These are phyloP conservation scores for Russula ochroleuca DNA, from an alignment of 768 basidiomycete species.

Conservation along the genomic window DNA sequence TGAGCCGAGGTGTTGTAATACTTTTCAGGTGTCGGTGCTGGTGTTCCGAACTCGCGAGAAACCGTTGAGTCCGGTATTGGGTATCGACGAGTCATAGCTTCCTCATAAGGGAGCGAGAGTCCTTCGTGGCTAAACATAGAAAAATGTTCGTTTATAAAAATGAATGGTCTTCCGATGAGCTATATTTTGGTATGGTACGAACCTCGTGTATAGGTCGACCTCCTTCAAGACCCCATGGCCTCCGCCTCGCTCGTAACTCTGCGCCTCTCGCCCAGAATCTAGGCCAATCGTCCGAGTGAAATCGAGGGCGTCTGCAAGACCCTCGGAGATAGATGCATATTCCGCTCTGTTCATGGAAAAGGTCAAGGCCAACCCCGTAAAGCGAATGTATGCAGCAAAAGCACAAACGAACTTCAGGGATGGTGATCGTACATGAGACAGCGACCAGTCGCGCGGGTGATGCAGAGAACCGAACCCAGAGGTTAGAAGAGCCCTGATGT, in stretches of 20 bases:
- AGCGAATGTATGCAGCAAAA: background rate
- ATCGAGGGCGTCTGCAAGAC: constrained; percentile 86
- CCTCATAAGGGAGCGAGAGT: constrained; percentile 86
- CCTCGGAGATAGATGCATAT: constrained; percentile 81
- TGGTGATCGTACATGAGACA: constrained; percentile 84
- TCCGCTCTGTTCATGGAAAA: constrained; percentile 47
- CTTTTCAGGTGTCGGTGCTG: constrained; percentile 34
- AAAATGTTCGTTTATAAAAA: constrained; percentile 1
- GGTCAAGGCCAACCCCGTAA: background rate
- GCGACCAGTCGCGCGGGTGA: constrained; percentile 78
- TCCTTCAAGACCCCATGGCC: constrained; percentile 70
- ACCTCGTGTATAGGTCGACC: constrained; percentile 94
- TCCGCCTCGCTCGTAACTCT: constrained; percentile 66
- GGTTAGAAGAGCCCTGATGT: constrained; percentile 80
- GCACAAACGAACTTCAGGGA: constrained; percentile 54
- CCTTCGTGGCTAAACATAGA: constrained; percentile 71
- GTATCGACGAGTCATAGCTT: constrained; percentile 78
- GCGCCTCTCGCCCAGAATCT: constrained; percentile 43
- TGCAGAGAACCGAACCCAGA: constrained; percentile 94
- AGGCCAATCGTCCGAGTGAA: constrained; percentile 88
- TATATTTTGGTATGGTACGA: background rate
- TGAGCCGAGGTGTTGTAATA: constrained; percentile 91
- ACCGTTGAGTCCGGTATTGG: constrained; percentile 35
- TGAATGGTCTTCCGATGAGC: background rate
- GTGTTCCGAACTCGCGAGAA: constrained; percentile 12